phyloP scores from a whole-genome alignment of 202 grass and related monocot species.

The Zizania palustris region DNA sequence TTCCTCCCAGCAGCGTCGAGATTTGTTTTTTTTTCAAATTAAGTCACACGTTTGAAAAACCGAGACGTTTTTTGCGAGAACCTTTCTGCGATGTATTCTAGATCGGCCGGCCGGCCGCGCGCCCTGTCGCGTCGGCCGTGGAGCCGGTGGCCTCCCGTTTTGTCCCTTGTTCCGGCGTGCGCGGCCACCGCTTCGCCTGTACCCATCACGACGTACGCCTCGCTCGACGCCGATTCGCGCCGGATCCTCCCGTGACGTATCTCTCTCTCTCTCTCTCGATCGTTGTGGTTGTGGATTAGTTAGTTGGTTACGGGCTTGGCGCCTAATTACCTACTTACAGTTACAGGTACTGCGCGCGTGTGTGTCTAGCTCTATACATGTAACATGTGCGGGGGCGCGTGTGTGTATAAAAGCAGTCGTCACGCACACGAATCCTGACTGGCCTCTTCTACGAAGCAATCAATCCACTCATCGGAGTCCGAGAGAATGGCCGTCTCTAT shows the following conservation, averaged over 20 bases:
- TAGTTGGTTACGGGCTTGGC: background rate
- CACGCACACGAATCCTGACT: slow-evolving; percentile 14
- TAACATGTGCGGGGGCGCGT: background rate
- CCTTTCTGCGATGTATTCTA: too few species aligned
- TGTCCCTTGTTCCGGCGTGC: slow-evolving; percentile 26
- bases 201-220: slow-evolving; percentile 29
- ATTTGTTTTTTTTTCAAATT: too few species aligned
- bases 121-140: slow-evolving; percentile 17
- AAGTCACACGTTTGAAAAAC: too few species aligned
- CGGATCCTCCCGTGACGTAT: background rate
- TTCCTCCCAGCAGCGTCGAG: too few species aligned
- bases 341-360: background rate
- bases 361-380: background rate
- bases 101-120: too few species aligned
- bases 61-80: too few species aligned
- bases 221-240: background rate
- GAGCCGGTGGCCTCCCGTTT: slow-evolving; percentile 43
- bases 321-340: background rate
- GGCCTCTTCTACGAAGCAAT: background rate
- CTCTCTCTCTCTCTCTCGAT: background rate
- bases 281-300: background rate
- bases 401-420: slow-evolving; percentile 51
- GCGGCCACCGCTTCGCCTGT: background rate
- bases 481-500: slow-evolving; percentile 40
- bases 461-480: background rate